Conservation (phyloP, 139 green algal genomes). For the Chlamydomonas urium region DNA sequence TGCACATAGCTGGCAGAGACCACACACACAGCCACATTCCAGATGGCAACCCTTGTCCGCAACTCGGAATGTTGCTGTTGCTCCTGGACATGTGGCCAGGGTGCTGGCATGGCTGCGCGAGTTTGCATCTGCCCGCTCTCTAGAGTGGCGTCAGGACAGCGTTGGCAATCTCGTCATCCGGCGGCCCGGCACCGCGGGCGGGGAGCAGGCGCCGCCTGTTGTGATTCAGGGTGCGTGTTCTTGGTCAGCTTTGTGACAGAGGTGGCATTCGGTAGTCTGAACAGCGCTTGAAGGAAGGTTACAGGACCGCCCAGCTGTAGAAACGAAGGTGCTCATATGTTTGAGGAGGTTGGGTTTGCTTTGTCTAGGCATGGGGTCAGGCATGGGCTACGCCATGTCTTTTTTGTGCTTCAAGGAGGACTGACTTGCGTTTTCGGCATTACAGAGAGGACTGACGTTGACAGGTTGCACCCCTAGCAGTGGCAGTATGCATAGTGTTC, state of each 20-base stretch:
- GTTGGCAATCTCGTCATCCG: conserved; percentile 69
- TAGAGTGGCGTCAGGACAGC: conserved; percentile 55
- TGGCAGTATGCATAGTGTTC: no score
- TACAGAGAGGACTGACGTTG: background rate
- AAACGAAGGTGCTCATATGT: background rate
- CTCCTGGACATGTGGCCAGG: conserved; percentile 14
- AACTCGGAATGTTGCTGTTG: background rate
- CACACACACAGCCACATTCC: background rate
- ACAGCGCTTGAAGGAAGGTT: no score
- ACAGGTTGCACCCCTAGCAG: no score
- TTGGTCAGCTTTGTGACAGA: background rate
- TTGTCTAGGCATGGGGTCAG: background rate
- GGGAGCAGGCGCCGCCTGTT: conserved; percentile 55
- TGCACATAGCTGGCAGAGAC: background rate
- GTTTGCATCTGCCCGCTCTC: conserved; percentile 51
- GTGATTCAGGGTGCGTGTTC: conserved; percentile 52
- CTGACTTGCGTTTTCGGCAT: background rate
- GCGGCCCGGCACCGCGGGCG: conserved; percentile 51
- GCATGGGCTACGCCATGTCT: background rate
- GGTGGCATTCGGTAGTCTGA: background rate
- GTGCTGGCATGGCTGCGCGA: conserved; percentile 61
- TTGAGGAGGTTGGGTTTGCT: background rate
- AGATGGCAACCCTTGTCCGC: background rate
- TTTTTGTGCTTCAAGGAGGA: background rate
- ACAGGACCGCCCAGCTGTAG: no score